Conservation (phyloP, 1,139 yeast genomes). For the Yamadazyma pseudoaaseri region DNA sequence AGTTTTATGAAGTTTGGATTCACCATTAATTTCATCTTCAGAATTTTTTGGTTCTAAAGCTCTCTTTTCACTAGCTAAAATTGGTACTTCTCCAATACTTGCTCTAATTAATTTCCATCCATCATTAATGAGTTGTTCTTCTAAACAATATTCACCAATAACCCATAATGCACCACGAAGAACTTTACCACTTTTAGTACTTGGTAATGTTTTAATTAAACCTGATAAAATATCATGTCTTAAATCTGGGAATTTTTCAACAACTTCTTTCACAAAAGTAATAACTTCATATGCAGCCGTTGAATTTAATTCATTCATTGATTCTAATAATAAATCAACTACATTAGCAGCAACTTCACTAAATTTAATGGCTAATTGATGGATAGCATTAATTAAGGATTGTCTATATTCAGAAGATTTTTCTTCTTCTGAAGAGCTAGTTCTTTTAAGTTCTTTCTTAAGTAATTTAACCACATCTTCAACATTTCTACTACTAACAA, state of each 20-base stretch:
- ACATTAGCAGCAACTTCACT: constrained; percentile 91
- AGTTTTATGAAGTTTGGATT: constrained; percentile 29
- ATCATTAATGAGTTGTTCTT: constrained; percentile 70
- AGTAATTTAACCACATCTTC: constrained; percentile 90
- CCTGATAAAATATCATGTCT: constrained; percentile 66
- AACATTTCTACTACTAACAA: constrained; percentile 85
- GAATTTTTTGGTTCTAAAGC: constrained; percentile 36
- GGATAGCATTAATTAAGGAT: constrained; percentile 82
- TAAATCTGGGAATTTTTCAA: constrained; percentile 85
- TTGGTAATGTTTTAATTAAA: constrained; percentile 61
- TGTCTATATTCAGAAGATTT: constrained; percentile 86
- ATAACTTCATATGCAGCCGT: constrained; percentile 89
- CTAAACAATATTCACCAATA: constrained; percentile 84
- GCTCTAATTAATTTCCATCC: constrained; percentile 88
- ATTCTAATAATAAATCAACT: constrained; percentile 83
- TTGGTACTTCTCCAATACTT: constrained; percentile 90
- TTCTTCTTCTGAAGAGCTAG: constrained; percentile 68
- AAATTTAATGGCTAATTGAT: constrained; percentile 83
- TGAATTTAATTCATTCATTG: constrained; percentile 80
- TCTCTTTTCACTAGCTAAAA: constrained; percentile 70
- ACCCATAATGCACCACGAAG: constrained; percentile 96
- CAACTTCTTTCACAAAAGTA: constrained; percentile 86
- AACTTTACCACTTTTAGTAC: constrained; percentile 83
- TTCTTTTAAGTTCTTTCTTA: constrained; percentile 84
- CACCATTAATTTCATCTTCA: constrained; percentile 31